Evolutionary conservation across 129 eudicot species (phyloP), one percentile per base, ranked within the genome.

Genomic region (Centrapalus pauciflorus): DNA sequence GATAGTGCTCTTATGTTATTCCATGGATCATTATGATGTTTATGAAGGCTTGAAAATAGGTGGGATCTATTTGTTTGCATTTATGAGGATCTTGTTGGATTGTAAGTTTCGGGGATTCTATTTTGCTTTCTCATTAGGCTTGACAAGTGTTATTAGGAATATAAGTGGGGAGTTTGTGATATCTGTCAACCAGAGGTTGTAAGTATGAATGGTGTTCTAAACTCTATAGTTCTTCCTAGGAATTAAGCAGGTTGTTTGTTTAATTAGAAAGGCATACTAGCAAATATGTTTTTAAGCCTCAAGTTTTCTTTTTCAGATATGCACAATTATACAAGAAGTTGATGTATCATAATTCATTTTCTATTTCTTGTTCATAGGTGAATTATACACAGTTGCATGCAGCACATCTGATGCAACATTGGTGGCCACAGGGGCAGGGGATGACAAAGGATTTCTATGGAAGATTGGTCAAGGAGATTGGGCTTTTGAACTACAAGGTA

Each of bases 351-450:
- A 69, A 65, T 28, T 41, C 13, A 41, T 50, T 41, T 30, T 29
- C 35, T 21, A 0, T 67, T 49, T 66, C 7, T 59, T 50, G 33
- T 25, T 58, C 19, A 52, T 64, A 94, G 97, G 88, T 80, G 99
- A 94, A 73, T 45, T 94, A 25, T 94, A 89, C 82, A 72, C 95
- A 35, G 95, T 82, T 66, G 93, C 87, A 2, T 89, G 99, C 77
- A 89, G 97, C 72, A 97, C 99, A 28, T 82, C 88, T 10, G 94
- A 94, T 67, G 76, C 88, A 52, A 75, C 78, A 21, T 70, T 94
- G 76, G 99, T 94, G 64, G 99, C 95, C 60, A 94, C 97, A n/a
- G 99, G 99, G 37, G 99, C 87, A 37, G 97, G 95, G 49, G 99
- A 94, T 64, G 97, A 94, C 74, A 89, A 66, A 80, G 99, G 99